Evolutionary conservation across 1,284 basidiomycete species (phyloP).

Genomic region (Microbotryum intermedium): DNA sequence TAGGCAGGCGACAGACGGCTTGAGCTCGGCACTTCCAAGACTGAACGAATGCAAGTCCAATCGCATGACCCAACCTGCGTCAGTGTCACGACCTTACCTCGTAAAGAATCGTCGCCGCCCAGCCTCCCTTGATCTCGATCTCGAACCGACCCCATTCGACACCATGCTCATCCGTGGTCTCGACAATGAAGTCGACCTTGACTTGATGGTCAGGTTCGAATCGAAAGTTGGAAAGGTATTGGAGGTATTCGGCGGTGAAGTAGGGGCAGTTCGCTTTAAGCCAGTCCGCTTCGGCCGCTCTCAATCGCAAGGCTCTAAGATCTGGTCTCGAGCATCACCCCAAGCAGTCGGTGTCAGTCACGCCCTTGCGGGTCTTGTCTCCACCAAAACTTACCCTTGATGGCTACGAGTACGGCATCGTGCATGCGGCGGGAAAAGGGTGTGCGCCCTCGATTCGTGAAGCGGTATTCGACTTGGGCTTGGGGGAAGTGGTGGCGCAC

Average conservation of each 20-base stretch:
- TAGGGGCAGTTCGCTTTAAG: conserved; percentile 65
- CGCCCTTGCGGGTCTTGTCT: background rate
- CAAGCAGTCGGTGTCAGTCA: background rate
- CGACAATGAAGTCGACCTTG: conserved; percentile 53
- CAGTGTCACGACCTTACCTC: conserved; percentile 52
- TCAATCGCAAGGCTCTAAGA: conserved; percentile 58
- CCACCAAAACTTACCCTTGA: conserved; percentile 54
- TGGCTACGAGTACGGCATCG: conserved; percentile 55
- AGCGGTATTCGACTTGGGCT: conserved; percentile 55
- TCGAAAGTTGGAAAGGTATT: conserved; percentile 60
- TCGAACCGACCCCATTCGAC: conserved; percentile 57
- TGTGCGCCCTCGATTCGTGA: conserved; percentile 74
- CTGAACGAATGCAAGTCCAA: background rate
- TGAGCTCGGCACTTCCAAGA: background rate
- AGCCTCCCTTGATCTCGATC: conserved; percentile 65
- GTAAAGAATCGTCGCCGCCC: conserved; percentile 88
- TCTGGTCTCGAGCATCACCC: conserved; percentile 43
- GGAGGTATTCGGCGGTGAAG: conserved; percentile 63
- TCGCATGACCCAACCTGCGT: too few relatives aligned
- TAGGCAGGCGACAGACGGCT: too few relatives aligned
- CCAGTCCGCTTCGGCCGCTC: conserved; percentile 58
- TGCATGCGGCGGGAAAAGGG: conserved; percentile 63
- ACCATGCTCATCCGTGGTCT: conserved; percentile 36
- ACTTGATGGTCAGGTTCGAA: conserved; percentile 75
- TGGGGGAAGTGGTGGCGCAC: conserved; percentile 41